These are phyloP conservation scores for Thermothielavioides terrestris DNA, from an alignment of 495 filamentous ascomycete species.

Conservation along the genomic window DNA sequence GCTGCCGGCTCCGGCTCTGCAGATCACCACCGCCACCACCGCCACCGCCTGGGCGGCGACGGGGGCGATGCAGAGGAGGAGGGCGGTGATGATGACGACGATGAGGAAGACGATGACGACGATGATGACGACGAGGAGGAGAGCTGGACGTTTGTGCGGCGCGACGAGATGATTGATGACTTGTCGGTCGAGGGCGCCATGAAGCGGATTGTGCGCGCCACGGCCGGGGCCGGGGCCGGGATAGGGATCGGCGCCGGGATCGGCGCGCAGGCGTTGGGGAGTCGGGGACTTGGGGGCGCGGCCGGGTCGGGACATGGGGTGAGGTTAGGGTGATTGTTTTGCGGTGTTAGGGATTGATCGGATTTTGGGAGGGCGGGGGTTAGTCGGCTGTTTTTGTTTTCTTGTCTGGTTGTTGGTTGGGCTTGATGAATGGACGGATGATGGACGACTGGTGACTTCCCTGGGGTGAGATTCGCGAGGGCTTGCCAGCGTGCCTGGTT, in stretches of 20 bases:
- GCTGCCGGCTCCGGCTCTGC: too few relatives aligned
- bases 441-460: too few relatives aligned
- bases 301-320: not conserved
- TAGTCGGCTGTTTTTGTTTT: too few relatives aligned
- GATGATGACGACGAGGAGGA: slow-evolving; percentile 38
- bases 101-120: slow-evolving; percentile 34
- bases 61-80: slow-evolving; percentile 38
- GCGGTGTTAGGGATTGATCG: not conserved
- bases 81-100: slow-evolving; percentile 32
- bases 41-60: slow-evolving; percentile 15
- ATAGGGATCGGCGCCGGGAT: too few relatives aligned
- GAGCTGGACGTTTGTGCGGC: slow-evolving; percentile 43
- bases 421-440: too few relatives aligned
- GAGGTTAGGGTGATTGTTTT: not conserved
- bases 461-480: too few relatives aligned
- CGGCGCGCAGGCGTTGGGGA: slow-evolving; percentile 5
- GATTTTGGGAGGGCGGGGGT: not conserved
- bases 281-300: slow-evolving; percentile 9
- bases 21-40: too few relatives aligned
- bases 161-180: slow-evolving; percentile 24
- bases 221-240: not conserved
- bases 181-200: slow-evolving; percentile 10
- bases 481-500: too few relatives aligned
- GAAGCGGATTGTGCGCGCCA: slow-evolving; percentile 3
- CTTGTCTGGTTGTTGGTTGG: too few relatives aligned